phyloP scores from a whole-genome alignment of 345 rosid species.

The Balakata baccata region DNA sequence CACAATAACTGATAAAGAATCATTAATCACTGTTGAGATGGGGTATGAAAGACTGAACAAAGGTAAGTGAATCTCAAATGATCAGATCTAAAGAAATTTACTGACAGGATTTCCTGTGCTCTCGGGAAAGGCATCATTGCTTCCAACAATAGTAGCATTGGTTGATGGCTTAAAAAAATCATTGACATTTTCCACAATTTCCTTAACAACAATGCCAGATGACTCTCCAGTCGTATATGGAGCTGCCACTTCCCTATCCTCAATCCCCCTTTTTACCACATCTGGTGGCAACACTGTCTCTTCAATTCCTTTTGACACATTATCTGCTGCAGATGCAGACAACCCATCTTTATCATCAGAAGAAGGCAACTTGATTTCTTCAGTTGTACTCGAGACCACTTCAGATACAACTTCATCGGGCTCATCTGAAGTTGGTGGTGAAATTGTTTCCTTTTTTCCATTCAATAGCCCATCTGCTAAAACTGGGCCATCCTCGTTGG shows the following conservation, averaged over 20 bases:
- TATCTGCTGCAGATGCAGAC: slow-evolving; percentile 1
- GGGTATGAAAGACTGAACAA: too few relatives aligned
- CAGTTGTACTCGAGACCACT: not conserved
- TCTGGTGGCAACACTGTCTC: slow-evolving; percentile 8
- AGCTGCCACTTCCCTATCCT: slow-evolving; percentile 19
- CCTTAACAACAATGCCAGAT: slow-evolving; percentile 27
- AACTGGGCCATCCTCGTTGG: not conserved
- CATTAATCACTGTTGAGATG: too few relatives aligned
- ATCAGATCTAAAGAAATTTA: not conserved
- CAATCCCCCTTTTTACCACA: slow-evolving; percentile 9
- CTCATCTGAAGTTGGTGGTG: not conserved
- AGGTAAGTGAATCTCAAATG: too few relatives aligned
- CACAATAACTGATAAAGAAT: not conserved
- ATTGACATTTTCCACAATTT: slow-evolving; percentile 10
- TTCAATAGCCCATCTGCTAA: slow-evolving; percentile 10
- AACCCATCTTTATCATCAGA: not conserved
- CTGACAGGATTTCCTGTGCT: slow-evolving; percentile 46
- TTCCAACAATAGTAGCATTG: slow-evolving; percentile 22
- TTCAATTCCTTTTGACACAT: slow-evolving; percentile 16
- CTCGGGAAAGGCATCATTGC: slow-evolving; percentile 25
- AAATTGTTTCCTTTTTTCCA: slow-evolving; percentile 11
- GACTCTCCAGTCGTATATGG: slow-evolving; percentile 30
- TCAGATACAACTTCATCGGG: not conserved
- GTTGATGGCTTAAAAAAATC: slow-evolving; percentile 5
- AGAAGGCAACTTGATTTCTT: not conserved